A percentile compares a stretch with the other conserved stretches of the same genome.
These are phyloP conservation scores for Botrytis paeoniae DNA, from an alignment of 2,329 filamentous ascomycete genomes.

Conservation along the genomic window DNA sequence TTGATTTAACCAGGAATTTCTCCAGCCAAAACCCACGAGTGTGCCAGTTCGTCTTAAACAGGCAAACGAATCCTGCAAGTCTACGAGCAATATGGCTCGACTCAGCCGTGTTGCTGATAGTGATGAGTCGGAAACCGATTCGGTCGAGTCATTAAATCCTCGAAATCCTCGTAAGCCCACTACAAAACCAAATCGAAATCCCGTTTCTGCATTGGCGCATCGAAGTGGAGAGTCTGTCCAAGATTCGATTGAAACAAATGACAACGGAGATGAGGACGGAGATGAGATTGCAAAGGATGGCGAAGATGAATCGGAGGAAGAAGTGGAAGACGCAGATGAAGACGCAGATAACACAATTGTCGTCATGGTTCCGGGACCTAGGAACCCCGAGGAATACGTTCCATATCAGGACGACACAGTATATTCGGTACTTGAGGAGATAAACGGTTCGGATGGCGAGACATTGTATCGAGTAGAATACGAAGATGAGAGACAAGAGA, in stretches of 20 bases:
- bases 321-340: neutral
- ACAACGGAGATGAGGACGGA: neutral
- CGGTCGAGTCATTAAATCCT: neutral
- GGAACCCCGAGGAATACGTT: constrained; percentile 34
- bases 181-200: constrained; percentile 21
- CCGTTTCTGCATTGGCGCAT: constrained; percentile 30
- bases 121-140: constrained; percentile 24
- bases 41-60: neutral
- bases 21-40: neutral
- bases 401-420: constrained; percentile 34
- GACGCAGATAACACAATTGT: constrained; percentile 22
- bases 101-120: constrained; percentile 22
- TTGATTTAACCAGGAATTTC: neutral
- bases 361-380: constrained; percentile 32
- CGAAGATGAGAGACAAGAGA: constrained; percentile 36
- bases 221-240: constrained; percentile 27
- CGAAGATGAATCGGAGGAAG: neutral
- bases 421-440: constrained; percentile 33
- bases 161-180: constrained; percentile 21
- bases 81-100: neutral
- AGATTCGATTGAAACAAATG: constrained; percentile 13
- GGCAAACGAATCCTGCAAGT: neutral
- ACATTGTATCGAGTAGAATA: constrained; percentile 35
- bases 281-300: neutral
- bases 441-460: constrained; percentile 25